These are phyloP conservation scores for Cicer pinnatifidum DNA, from an alignment of 306 rosid species.

Conservation along the genomic window DNA sequence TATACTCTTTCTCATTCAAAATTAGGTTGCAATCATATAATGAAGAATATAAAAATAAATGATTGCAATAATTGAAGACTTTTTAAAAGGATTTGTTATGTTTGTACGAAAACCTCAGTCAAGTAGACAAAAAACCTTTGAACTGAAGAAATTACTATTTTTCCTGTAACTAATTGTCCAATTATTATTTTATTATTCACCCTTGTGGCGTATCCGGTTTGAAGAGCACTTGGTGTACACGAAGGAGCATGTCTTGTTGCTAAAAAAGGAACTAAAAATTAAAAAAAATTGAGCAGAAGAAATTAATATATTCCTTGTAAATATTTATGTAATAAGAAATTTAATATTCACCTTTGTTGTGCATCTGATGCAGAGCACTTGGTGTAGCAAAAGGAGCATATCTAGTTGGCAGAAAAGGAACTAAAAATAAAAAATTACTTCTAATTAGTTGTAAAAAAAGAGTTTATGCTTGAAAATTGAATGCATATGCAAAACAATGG, in stretches of 20 bases:
- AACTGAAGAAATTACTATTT: not conserved
- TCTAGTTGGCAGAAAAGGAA: not conserved
- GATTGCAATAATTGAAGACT: conserved; percentile 1
- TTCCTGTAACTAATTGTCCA: not conserved
- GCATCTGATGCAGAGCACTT: not conserved
- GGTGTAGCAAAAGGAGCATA: no score
- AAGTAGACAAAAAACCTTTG: not conserved
- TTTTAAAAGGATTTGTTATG: not conserved
- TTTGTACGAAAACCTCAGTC: conserved; percentile 1
- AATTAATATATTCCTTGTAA: not conserved
- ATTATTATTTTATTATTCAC: not conserved
- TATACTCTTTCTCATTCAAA: conserved; percentile 24
- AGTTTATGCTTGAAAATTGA: not conserved
- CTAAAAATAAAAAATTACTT: not conserved
- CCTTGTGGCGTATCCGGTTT: not conserved
- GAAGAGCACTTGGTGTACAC: not conserved
- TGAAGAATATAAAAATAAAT: conserved; percentile 26
- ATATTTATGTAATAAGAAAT: not conserved
- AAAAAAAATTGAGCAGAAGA: not conserved
- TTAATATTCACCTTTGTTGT: not conserved
- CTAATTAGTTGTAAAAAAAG: no score
- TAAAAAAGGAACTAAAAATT: no score
- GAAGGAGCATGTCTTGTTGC: not conserved
- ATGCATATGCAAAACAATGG: not conserved
- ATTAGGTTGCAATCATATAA: conserved; percentile 14